Conservation (phyloP, 176 grass and related monocot genomes). For the Bolboschoenus planiculmis region DNA sequence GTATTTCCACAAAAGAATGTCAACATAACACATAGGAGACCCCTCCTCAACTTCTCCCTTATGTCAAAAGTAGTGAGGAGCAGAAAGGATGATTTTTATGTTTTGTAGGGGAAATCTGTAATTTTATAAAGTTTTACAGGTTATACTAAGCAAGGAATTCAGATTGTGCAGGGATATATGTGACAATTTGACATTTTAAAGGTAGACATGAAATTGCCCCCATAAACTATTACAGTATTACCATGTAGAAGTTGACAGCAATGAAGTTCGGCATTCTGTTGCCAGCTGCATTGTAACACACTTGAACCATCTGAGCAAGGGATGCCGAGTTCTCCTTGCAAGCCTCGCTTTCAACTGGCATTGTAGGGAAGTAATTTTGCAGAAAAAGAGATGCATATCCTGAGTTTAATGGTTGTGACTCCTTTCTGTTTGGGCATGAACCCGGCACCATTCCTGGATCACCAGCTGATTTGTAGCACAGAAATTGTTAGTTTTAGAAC, state of each 20-base stretch:
- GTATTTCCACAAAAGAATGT: background rate
- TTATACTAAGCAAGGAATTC: background rate
- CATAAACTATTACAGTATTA: constrained; percentile 26
- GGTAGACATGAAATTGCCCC: background rate
- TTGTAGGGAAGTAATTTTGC: constrained; percentile 87
- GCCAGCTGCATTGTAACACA: constrained; percentile 80
- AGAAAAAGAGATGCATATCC: constrained; percentile 76
- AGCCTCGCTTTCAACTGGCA: constrained; percentile 75
- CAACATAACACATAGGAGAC: background rate
- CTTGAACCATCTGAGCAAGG: constrained; percentile 76
- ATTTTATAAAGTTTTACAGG: background rate
- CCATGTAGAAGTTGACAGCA: constrained; percentile 98
- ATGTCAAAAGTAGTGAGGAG: background rate
- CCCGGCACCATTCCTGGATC: constrained; percentile 76
- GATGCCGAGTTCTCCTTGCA: constrained; percentile 88
- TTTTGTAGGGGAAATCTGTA: background rate
- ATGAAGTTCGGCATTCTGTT: constrained; percentile 88
- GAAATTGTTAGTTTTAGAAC: background rate
- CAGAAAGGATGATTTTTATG: background rate
- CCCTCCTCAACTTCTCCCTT: background rate
- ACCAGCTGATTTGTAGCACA: constrained; percentile 59
- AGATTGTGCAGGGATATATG: background rate
- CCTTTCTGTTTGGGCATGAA: constrained; percentile 86
- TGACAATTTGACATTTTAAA: background rate
- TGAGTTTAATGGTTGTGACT: constrained; percentile 80